A percentile compares a stretch with the other conserved stretches of the same genome.
Evolutionary conservation across 1,139 yeast species (phyloP).

Genomic region (Pichia sp.): DNA sequence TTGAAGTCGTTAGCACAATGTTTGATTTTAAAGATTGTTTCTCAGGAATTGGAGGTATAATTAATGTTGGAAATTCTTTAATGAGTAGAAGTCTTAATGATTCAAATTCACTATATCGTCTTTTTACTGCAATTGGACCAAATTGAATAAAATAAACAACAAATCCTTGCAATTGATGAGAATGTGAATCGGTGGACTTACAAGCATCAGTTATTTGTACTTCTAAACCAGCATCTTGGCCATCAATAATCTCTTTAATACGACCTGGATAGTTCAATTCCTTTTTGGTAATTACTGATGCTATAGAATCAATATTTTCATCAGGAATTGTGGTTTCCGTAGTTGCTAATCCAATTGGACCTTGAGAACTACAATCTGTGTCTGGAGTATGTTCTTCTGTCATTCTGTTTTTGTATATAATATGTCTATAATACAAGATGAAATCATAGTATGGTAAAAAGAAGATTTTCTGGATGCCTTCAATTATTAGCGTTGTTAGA

Average conservation of each 20-base stretch:
- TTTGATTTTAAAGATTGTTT: constrained; percentile 52
- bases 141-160: constrained; percentile 74
- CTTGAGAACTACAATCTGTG: neutral
- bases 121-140: constrained; percentile 57
- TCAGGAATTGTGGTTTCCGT: neutral
- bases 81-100: constrained; percentile 63
- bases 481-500: too few species aligned
- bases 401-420: too few species aligned
- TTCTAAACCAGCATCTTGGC: constrained; percentile 29
- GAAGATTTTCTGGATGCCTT: too few species aligned
- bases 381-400: neutral
- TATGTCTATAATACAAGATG: too few species aligned
- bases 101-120: constrained; percentile 92
- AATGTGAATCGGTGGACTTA: constrained; percentile 67
- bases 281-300: constrained; percentile 19
- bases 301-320: constrained; percentile 11
- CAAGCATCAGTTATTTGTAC: constrained; percentile 69
- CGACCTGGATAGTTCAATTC: constrained; percentile 27
- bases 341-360: neutral
- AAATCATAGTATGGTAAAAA: too few species aligned
- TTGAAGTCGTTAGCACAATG: constrained; percentile 24
- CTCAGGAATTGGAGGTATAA: constrained; percentile 94
- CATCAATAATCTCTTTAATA: constrained; percentile 32
- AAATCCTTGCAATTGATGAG: constrained; percentile 41
- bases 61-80: constrained; percentile 70